Base-by-base conservation (phyloP, 306 rosid genomes). In the cucumber (Cucumis sativus) region DNA sequence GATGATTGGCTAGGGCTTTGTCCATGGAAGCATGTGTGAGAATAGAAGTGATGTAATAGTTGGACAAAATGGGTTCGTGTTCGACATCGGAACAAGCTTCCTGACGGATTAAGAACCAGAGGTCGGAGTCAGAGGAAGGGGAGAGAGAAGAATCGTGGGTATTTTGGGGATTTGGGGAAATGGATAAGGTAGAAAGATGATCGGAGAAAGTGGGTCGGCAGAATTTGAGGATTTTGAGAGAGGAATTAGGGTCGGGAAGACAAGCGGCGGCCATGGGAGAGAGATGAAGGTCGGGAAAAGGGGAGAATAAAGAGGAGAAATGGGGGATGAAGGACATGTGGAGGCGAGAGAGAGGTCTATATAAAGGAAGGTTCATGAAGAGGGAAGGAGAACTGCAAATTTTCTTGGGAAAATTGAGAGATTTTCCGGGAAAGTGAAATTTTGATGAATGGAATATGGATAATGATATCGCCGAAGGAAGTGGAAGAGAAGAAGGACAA, bases 1-100 rank as follows among this genome's bases (percentile, higher is more conserved):
- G 89, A 57, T 85, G 90, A 66, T 89, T 84, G 6, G 90, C 88
- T 41, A 95, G 63, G 3, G 97, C 96, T 2, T 41, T 20, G 55
- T 87, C 92, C 12, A 95, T 57, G 1, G 93, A 87, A 9, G n/a
- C 16, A 18, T 92, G 93, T 1, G 91, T 80, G 33, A 92, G 70
- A 66, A 95, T 82, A 0, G 91, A 92, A 17, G 40, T 64, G 57
- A 59, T 39, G 67, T 89, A 90, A 86, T 83, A 92, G 45, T 21
- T 78, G 1, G 87, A 82, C 79, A 95, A 78, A 51, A 90, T 83
- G 20, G 98, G 97, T 62, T 92, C 98, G 9, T 78, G 57, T 9
- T 82, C 79, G 4, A 90, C 84, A 62, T 88, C 98, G 2, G 59
- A 35, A 3, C 78, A 79, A 33, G 98, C 98, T 78, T 95, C 98